phyloP scores from a whole-genome alignment of 768 basidiomycete species.

The Xerocomellus chrysenteron region DNA sequence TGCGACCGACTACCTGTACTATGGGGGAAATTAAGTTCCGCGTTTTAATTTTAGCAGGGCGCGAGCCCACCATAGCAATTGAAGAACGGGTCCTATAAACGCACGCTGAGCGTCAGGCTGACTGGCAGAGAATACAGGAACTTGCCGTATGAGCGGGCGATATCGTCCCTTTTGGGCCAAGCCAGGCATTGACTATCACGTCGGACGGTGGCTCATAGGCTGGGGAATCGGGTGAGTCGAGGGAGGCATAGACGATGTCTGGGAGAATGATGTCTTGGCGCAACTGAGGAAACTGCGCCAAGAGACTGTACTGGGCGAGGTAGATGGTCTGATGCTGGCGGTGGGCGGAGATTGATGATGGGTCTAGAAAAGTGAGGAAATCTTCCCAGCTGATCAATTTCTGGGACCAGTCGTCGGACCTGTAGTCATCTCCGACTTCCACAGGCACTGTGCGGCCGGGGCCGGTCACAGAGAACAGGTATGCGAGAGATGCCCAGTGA shows the following conservation, averaged over 20 bases:
- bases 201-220: slow-evolving; percentile 65
- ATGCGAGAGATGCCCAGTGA: slow-evolving; percentile 68
- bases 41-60: not conserved
- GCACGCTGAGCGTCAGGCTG: slow-evolving; percentile 2
- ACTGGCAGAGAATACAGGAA: slow-evolving; percentile 23
- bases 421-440: slow-evolving; percentile 86
- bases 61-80: slow-evolving; percentile 76
- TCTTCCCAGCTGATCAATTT: slow-evolving; percentile 72
- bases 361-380: slow-evolving; percentile 55
- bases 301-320: slow-evolving; percentile 87
- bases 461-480: slow-evolving; percentile 72
- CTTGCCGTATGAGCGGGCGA: slow-evolving; percentile 89
- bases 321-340: slow-evolving; percentile 50
- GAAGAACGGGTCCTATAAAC: slow-evolving; percentile 81
- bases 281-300: slow-evolving; percentile 80
- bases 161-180: slow-evolving; percentile 74
- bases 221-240: slow-evolving; percentile 43
- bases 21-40: slow-evolving; percentile 6
- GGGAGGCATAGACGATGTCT: slow-evolving; percentile 79
- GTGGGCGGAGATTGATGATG: slow-evolving; percentile 19
- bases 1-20: slow-evolving; percentile 89
- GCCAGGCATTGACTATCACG: slow-evolving; percentile 74
- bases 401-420: slow-evolving; percentile 79
- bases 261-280: slow-evolving; percentile 77
- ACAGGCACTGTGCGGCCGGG: slow-evolving; percentile 86